Percentiles rank a stretch among this genome's conserved stretches.
These are phyloP conservation scores for Alternaria novae-zelandiae DNA, from an alignment of 2,329 filamentous ascomycete genomes.

Conservation along the genomic window DNA sequence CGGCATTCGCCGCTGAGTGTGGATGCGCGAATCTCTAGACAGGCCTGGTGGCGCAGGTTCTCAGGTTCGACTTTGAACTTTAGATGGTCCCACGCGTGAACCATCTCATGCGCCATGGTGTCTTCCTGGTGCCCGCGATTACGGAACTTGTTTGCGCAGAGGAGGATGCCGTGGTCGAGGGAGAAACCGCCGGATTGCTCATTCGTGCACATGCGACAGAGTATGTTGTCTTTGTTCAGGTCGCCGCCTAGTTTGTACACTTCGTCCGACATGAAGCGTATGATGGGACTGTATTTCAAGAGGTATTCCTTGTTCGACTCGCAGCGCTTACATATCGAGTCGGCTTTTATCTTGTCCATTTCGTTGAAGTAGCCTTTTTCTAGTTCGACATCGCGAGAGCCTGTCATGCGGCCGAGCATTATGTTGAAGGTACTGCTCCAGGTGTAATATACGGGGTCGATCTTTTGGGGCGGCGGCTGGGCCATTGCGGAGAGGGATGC, in stretches of 20 bases:
- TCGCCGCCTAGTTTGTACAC: slow-evolving; percentile 79
- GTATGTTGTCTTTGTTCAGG: slow-evolving; percentile 75
- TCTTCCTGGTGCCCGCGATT: slow-evolving; percentile 86
- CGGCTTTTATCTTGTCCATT: slow-evolving; percentile 77
- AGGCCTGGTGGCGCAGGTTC: slow-evolving; percentile 88
- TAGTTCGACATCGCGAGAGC: slow-evolving; percentile 33
- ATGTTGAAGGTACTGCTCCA: slow-evolving; percentile 90
- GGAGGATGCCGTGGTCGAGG: slow-evolving; percentile 82
- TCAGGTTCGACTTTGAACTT: slow-evolving; percentile 87
- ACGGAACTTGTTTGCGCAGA: slow-evolving; percentile 91
- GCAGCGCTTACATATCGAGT: slow-evolving; percentile 78
- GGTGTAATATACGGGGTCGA: slow-evolving; percentile 54
- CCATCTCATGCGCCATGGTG: slow-evolving; percentile 95
- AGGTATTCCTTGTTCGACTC: slow-evolving; percentile 84
- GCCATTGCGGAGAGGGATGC: slow-evolving; percentile 30
- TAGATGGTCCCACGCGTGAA: slow-evolving; percentile 93
- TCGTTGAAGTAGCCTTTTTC: slow-evolving; percentile 73
- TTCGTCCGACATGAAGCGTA: slow-evolving; percentile 85
- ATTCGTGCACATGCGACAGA: slow-evolving; percentile 78
- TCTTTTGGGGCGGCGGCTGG: slow-evolving; percentile 27
- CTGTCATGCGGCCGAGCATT: slow-evolving; percentile 66
- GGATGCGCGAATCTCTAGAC: slow-evolving; percentile 93
- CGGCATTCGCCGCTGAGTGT: slow-evolving; percentile 94
- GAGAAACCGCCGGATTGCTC: slow-evolving; percentile 83
- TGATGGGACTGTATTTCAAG: slow-evolving; percentile 80